These are phyloP conservation scores for Clausena lansium DNA, from an alignment of 345 rosid genomes.

Conservation along the genomic window DNA sequence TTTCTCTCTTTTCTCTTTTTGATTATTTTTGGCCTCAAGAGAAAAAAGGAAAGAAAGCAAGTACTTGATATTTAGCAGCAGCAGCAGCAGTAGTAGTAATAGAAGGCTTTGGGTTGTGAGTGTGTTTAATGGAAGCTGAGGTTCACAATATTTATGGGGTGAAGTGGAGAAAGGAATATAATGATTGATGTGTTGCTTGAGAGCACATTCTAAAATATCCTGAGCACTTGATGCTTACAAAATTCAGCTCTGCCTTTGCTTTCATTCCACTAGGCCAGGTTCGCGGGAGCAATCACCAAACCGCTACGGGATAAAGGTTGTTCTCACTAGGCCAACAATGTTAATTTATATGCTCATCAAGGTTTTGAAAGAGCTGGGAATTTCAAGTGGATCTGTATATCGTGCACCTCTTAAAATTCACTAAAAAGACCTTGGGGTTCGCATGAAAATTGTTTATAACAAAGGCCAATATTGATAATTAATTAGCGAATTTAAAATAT, in stretches of 20 bases:
- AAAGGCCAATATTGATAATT: background rate
- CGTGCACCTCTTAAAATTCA: background rate
- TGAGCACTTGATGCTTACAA: conserved; percentile 13
- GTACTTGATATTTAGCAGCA: too few relatives aligned
- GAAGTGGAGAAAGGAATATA: conserved; percentile 30
- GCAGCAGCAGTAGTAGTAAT: background rate
- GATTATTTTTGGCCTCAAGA: too few relatives aligned
- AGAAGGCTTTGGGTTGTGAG: conserved; percentile 25
- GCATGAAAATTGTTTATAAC: background rate
- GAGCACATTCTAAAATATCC: conserved; percentile 70
- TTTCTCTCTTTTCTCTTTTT: background rate
- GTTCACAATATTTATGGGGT: conserved; percentile 49
- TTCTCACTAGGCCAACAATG: conserved; percentile 18
- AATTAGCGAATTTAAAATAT: background rate
- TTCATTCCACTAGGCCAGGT: conserved; percentile 55
- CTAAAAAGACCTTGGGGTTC: background rate
- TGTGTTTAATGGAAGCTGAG: conserved; percentile 34
- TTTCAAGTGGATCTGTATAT: conserved; percentile 15
- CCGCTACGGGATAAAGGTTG: conserved; percentile 16
- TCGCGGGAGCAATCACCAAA: conserved; percentile 40
- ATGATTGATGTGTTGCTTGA: conserved; percentile 37
- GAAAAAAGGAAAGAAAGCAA: too few relatives aligned
- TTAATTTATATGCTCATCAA: background rate
- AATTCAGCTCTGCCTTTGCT: background rate
- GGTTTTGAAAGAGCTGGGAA: conserved; percentile 16